Conservation (phyloP, 805 yeast species). For the Candida pseudoglaebosa region DNA sequence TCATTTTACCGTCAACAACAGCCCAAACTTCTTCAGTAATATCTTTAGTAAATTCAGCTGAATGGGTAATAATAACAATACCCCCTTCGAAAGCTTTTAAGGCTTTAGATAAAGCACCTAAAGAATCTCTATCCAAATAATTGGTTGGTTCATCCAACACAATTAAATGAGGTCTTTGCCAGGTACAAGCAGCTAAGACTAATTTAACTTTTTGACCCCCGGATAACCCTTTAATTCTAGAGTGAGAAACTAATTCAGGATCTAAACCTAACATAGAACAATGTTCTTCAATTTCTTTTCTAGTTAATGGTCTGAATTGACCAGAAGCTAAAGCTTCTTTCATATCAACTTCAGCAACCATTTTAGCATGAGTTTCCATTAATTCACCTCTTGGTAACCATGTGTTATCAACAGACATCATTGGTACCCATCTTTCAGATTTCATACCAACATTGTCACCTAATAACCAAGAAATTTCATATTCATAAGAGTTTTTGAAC, state of each 20-base stretch:
- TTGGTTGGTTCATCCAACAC: constrained; percentile 99
- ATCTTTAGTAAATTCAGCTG: constrained; percentile 99
- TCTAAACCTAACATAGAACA: constrained; percentile 98
- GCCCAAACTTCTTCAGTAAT: constrained; percentile 99
- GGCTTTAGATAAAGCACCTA: constrained; percentile 99
- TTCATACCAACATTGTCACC: constrained; percentile 99
- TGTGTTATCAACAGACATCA: constrained; percentile 99
- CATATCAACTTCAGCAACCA: constrained; percentile 99
- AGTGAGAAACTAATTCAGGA: constrained; percentile 98
- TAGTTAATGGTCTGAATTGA: constrained; percentile 99
- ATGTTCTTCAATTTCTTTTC: constrained; percentile 99
- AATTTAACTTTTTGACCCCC: constrained; percentile 99
- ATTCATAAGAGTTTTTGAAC: constrained; percentile 99
- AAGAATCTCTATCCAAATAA: constrained; percentile 98
- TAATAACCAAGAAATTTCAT: constrained; percentile 94
- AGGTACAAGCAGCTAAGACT: constrained; percentile 99
- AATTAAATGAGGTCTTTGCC: constrained; percentile 99
- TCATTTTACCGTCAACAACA: constrained; percentile 95
- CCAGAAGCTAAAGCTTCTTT: constrained; percentile 99
- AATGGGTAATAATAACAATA: constrained; percentile 98
- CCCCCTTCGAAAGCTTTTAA: constrained; percentile 99
- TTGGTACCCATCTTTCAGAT: constrained; percentile 99
- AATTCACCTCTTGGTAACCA: constrained; percentile 97
- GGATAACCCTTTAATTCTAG: constrained; percentile 99
- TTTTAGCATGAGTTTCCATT: constrained; percentile 92